phyloP scores from a whole-genome alignment of 78 protist genomes.

The Planoprotostelium fungivorum region DNA sequence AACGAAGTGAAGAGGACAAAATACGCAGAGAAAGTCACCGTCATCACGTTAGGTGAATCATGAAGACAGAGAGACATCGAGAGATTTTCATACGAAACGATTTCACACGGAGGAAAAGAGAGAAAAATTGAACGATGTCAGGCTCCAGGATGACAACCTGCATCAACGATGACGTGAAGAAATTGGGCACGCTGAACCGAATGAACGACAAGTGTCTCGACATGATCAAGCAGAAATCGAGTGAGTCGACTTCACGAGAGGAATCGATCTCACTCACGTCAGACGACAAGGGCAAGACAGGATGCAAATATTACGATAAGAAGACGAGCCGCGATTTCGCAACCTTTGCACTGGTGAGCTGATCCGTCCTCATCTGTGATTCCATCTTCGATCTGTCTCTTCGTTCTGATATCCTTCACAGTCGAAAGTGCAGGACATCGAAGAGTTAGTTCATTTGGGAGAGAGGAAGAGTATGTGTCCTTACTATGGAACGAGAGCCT shows the following conservation, averaged over 20 bases:
- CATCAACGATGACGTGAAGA: slow-evolving; percentile 16
- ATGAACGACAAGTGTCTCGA: slow-evolving; percentile 28
- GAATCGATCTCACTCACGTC: not conserved
- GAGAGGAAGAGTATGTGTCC: slow-evolving; percentile 25
- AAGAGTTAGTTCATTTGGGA: slow-evolving; percentile 50
- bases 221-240: not conserved
- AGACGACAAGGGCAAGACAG: not conserved
- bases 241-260: not conserved
- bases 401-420: not conserved
- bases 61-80: not conserved
- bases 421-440: slow-evolving; percentile 36
- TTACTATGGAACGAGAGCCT: slow-evolving; percentile 44
- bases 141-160: slow-evolving; percentile 40
- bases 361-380: too few relatives aligned
- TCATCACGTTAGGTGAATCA: slow-evolving; percentile 26
- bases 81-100: too few relatives aligned
- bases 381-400: too few relatives aligned
- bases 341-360: slow-evolving; percentile 3
- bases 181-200: not conserved
- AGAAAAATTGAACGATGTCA: not conserved
- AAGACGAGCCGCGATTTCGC: not conserved
- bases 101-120: too few relatives aligned
- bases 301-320: not conserved
- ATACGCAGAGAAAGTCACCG: not conserved
- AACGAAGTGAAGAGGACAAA: slow-evolving; percentile 52